phyloP scores from a whole-genome alignment of 148 eudicot genomes.

The Rhododendron williamsianum region DNA sequence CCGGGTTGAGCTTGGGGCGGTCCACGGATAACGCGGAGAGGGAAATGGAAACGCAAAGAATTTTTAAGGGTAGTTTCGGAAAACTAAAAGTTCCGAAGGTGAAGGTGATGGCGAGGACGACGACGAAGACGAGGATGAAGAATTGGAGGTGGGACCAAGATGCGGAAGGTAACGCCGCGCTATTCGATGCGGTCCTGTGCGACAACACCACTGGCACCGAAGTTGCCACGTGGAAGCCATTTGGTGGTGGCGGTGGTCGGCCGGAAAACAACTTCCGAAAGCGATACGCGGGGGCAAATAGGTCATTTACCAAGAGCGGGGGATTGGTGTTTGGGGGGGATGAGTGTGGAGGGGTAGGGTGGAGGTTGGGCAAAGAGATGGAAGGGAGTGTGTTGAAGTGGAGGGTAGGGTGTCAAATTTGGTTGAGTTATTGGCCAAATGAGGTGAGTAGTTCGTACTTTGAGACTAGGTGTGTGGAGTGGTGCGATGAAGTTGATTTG shows the following conservation, averaged over 20 bases:
- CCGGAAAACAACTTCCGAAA: constrained; percentile 31
- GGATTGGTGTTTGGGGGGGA: constrained; percentile 49
- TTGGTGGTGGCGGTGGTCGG: constrained; percentile 16
- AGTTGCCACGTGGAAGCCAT: constrained; percentile 49
- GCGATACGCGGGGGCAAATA: constrained; percentile 47
- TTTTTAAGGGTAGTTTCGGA: constrained; percentile 63
- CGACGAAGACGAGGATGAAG: constrained; percentile 45
- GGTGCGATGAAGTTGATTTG: constrained; percentile 86
- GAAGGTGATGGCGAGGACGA: constrained; percentile 48
- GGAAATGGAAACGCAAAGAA: constrained; percentile 54
- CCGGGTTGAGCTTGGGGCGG: constrained; percentile 51
- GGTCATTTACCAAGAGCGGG: constrained; percentile 66
- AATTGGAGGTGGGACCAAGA: constrained; percentile 92
- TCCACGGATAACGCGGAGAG: constrained; percentile 53
- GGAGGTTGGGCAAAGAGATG: constrained; percentile 83
- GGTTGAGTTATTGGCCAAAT: constrained; percentile 88
- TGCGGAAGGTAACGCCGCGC: constrained; percentile 53
- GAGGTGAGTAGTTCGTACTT: constrained; percentile 44
- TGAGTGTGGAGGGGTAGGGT: constrained; percentile 59
- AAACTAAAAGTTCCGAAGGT: constrained; percentile 49
- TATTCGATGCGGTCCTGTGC: constrained; percentile 51
- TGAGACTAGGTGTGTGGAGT: constrained; percentile 78
- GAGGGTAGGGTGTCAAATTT: constrained; percentile 69
- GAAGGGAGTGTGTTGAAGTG: constrained; percentile 94
- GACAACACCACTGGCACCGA: constrained; percentile 61